Evolutionary conservation across 2,329 filamentous ascomycete species (phyloP).

Genomic region (Pseudogymnoascus destructans): DNA sequence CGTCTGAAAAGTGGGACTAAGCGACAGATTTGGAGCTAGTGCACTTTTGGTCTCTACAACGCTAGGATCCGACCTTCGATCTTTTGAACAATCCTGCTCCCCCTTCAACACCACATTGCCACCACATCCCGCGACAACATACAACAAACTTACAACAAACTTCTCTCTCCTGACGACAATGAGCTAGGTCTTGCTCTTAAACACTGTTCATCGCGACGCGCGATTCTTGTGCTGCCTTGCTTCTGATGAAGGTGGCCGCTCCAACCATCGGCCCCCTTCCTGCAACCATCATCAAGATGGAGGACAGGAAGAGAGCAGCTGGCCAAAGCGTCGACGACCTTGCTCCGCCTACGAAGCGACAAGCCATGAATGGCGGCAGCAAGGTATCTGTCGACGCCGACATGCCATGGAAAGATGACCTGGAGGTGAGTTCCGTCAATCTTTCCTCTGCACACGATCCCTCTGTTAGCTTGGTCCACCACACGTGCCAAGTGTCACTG

Average conservation of each 20-base stretch:
- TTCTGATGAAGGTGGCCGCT: conserved; percentile 73
- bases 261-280: conserved; percentile 57
- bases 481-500: conserved; percentile 15
- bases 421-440: conserved; percentile 51
- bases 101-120: conserved; percentile 1
- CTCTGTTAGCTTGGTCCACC: conserved; percentile 12
- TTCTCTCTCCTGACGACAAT: background rate
- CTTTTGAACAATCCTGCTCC: conserved; percentile 4
- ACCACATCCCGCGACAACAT: background rate
- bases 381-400: conserved; percentile 52
- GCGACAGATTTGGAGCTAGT: background rate
- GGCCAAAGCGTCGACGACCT: conserved; percentile 67
- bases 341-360: conserved; percentile 81
- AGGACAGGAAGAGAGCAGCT: conserved; percentile 96
- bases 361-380: conserved; percentile 72
- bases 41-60: conserved; percentile 3
- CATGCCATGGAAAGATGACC: conserved; percentile 57
- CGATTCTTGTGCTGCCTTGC: conserved; percentile 27
- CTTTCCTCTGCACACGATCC: conserved; percentile 10
- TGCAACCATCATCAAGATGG: conserved; percentile 87
- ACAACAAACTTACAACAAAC: background rate
- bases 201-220: background rate
- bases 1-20: conserved; percentile 3
- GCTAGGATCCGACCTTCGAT: conserved; percentile 6
- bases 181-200: background rate